Evolutionary conservation across 208 protist genomes (phyloP), one percentile per base, ranked within the genome.

Genomic region (Acanthamoeba sp.): DNA sequence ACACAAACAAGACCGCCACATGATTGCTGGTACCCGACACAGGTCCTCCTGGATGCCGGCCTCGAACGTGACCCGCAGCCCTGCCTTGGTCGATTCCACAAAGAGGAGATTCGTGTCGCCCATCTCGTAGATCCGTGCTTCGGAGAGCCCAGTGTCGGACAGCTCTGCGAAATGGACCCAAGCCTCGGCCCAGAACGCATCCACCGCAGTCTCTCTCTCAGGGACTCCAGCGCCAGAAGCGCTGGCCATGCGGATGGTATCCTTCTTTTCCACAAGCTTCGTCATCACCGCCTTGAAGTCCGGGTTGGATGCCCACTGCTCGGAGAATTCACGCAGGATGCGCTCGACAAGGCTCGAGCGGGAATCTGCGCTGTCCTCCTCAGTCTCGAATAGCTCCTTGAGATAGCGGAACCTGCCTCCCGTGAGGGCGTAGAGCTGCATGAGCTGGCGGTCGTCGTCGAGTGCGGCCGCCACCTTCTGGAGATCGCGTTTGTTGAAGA

Each of bases 21-120:
- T 24, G 71, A 48, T 24, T 1, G 45, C n/a, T 7, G 2, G 9
- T 45, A 88, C 48, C 80, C 45, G 6, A 29, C 45, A 88, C 32
- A 88, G 29, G 42, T 88, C 80, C 80, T 88, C 80, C 48, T 88
- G 80, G 24, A 88, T 88, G 50, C 38, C 48, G 27, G 80, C 36
- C 36, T 88, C n/a, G 20, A 88, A 88, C n/a, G 45, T 88, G 80
- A 88, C 48, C 32, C 22, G 80, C 48, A 88, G 80, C 12, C 80
- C 48, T n/a, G 80, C 80, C 80, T 88, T 88, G 80, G 80, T 62
- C 22, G 45, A 88, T n/a, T 88, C 80, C 80, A 88, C 45, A 62
- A 55, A 88, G 80, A 88, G 80, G 40, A 88, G 80, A 32, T 88
- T 88, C 45, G 16, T 88, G 80, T 88, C 80, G 48, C 80, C 48